Conservation (phyloP, 2,329 filamentous ascomycete species). For the Fusarium mexicanum region DNA sequence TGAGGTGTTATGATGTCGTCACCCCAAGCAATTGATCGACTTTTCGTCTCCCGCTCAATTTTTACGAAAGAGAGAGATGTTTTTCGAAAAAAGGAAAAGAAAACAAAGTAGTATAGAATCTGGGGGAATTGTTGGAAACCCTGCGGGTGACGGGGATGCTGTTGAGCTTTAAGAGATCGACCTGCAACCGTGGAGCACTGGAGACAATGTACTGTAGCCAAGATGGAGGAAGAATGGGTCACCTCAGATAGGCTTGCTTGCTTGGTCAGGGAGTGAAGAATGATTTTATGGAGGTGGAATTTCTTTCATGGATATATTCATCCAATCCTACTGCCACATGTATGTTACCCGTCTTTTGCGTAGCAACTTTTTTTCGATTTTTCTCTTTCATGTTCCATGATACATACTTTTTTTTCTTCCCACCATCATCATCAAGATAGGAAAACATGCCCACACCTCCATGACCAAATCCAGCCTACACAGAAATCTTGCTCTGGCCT, state of each 20-base stretch:
- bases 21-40: background rate
- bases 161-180: slow-evolving; percentile 41
- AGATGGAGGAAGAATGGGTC: slow-evolving; percentile 40
- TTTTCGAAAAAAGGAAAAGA: background rate
- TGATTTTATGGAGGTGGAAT: slow-evolving; percentile 18
- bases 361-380: background rate
- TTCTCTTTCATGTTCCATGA: background rate
- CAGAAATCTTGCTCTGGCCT: background rate
- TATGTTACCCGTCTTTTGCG: background rate
- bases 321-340: background rate
- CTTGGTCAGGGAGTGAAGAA: slow-evolving; percentile 33
- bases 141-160: slow-evolving; percentile 32
- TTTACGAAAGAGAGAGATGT: background rate
- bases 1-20: slow-evolving; percentile 9
- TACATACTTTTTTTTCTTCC: background rate
- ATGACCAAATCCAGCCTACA: slow-evolving; percentile 1
- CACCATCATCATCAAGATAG: background rate
- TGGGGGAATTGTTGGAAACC: slow-evolving; percentile 29
- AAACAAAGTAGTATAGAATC: slow-evolving; percentile 21
- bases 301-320: background rate
- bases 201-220: slow-evolving; percentile 8
- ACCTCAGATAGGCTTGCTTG: slow-evolving; percentile 38
- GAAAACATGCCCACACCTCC: slow-evolving; percentile 3
- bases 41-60: background rate
- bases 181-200: slow-evolving; percentile 26